Percentiles rank a stretch among this genome's conserved stretches.
phyloP scores from a whole-genome alignment of 2,329 filamentous ascomycete species.

The Didymellaceae sp. region DNA sequence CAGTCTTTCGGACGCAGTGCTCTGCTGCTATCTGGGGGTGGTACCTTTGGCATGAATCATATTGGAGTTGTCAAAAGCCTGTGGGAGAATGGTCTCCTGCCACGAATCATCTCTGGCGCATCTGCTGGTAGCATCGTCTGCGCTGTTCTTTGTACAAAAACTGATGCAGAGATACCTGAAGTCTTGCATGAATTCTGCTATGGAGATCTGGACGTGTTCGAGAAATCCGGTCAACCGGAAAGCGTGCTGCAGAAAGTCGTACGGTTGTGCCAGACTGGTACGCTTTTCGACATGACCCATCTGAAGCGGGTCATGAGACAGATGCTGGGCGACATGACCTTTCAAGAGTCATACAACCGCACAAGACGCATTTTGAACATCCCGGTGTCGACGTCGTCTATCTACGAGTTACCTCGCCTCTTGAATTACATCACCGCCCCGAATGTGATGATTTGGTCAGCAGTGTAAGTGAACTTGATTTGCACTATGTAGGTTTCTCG shows the following conservation, averaged over 20 bases:
- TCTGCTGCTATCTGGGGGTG: constrained; percentile 81
- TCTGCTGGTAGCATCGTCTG: constrained; percentile 89
- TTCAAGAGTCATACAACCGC: constrained; percentile 95
- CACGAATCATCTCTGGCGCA: constrained; percentile 85
- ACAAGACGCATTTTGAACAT: constrained; percentile 92
- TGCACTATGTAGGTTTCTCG: neutral
- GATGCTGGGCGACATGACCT: constrained; percentile 87
- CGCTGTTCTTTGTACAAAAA: constrained; percentile 77
- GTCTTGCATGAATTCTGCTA: constrained; percentile 75
- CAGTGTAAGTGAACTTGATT: constrained; percentile 63
- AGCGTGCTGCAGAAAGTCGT: constrained; percentile 72
- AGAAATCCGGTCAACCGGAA: constrained; percentile 65
- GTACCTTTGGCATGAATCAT: constrained; percentile 91
- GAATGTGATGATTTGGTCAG: constrained; percentile 95
- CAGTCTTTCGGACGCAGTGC: constrained; percentile 87
- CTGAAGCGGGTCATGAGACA: constrained; percentile 80
- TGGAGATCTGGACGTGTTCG: constrained; percentile 83
- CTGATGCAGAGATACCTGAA: constrained; percentile 76
- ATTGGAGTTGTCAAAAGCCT: constrained; percentile 85
- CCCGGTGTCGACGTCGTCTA: constrained; percentile 84
- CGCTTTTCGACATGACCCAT: constrained; percentile 84
- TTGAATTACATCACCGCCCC: constrained; percentile 94
- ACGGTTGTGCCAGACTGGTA: constrained; percentile 79
- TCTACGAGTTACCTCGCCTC: constrained; percentile 84
- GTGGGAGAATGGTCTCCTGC: constrained; percentile 75